A percentile compares a stretch with the other conserved stretches of the same genome.
phyloP scores from a whole-genome alignment of 2,329 filamentous ascomycete species.

The Reticulascus tulasneorum region DNA sequence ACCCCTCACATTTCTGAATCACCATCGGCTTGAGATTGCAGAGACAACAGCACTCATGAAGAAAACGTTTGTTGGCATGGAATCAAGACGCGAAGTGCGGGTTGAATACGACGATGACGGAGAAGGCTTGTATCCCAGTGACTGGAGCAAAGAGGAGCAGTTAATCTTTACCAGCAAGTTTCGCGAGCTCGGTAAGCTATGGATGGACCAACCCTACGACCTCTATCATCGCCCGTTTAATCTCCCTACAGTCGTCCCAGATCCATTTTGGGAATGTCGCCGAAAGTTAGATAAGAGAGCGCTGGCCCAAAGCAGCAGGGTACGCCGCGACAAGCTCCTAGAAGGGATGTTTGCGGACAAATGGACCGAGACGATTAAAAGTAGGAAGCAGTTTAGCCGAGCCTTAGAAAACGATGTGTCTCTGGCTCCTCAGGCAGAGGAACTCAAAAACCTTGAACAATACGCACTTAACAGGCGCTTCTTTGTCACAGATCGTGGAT shows the following conservation, averaged over 20 bases:
- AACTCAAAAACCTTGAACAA: background rate
- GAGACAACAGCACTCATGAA: background rate
- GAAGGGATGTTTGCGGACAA: too few relatives aligned
- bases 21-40: background rate
- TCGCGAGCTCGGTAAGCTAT: background rate
- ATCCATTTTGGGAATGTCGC: conserved; percentile 1
- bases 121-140: background rate
- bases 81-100: too few relatives aligned
- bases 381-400: background rate
- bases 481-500: conserved; percentile 1
- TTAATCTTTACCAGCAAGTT: background rate
- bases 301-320: background rate
- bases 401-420: background rate
- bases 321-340: background rate
- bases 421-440: background rate
- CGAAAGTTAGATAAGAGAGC: background rate
- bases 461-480: conserved; percentile 2
- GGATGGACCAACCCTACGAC: background rate
- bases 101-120: background rate
- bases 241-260: conserved; percentile 1
- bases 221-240: conserved; percentile 1
- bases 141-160: background rate
- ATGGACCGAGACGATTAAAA: background rate
- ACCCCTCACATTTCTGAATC: background rate
- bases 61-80: background rate